Conservation (phyloP, 768 basidiomycete species). For the Crucibulum laeve region DNA sequence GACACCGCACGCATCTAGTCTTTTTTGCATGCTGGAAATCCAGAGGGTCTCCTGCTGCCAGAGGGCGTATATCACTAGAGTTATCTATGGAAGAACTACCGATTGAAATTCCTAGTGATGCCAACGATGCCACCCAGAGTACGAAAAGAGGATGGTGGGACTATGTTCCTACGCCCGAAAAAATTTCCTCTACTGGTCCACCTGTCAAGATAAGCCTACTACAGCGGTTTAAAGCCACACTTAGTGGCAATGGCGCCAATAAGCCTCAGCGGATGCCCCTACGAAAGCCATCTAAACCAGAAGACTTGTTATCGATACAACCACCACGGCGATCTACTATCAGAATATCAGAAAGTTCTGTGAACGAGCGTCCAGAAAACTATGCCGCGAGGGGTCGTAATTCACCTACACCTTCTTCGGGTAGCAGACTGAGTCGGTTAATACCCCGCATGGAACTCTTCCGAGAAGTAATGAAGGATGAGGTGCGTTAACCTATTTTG, state of each 20-base stretch:
- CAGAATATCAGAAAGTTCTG: slow-evolving; percentile 6
- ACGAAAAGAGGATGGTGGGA: slow-evolving; percentile 52
- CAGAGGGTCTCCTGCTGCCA: slow-evolving; percentile 41
- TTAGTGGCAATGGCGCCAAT: too few species aligned
- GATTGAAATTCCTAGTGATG: slow-evolving; percentile 21
- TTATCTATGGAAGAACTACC: slow-evolving; percentile 39
- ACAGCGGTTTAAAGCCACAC: too few species aligned
- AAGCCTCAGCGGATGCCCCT: neutral
- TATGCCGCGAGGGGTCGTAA: slow-evolving; percentile 8
- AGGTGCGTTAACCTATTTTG: slow-evolving; percentile 33
- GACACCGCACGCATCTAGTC: slow-evolving; percentile 28
- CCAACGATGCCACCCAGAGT: slow-evolving; percentile 14
- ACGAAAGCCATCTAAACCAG: neutral
- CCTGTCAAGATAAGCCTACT: too few species aligned
- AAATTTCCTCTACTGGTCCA: too few species aligned
- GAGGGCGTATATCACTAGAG: slow-evolving; percentile 51
- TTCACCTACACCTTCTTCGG: slow-evolving; percentile 23
- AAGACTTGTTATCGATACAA: neutral
- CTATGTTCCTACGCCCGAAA: slow-evolving; percentile 32
- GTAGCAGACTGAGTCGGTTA: slow-evolving; percentile 40
- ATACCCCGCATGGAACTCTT: slow-evolving; percentile 52
- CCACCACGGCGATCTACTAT: neutral
- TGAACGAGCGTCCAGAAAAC: slow-evolving; percentile 6
- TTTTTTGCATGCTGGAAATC: slow-evolving; percentile 53
- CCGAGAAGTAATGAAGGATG: slow-evolving; percentile 54